Evolutionary conservation across 1,139 yeast genomes (phyloP).

Genomic region (Geotrichum siamense): DNA sequence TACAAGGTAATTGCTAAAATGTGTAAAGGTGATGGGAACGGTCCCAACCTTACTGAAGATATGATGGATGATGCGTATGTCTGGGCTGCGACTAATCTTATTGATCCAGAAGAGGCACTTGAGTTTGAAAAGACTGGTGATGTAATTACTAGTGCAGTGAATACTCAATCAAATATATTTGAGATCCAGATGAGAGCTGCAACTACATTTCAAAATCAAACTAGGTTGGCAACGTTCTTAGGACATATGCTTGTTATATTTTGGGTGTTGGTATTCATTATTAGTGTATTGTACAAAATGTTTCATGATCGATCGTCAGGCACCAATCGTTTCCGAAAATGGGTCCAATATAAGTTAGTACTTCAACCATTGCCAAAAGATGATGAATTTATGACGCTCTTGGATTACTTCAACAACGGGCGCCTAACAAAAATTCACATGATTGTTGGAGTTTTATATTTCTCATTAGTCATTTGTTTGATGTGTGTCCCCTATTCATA

Average conservation of each 20-base stretch:
- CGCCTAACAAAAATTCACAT: conserved; percentile 33
- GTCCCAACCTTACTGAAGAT: no score
- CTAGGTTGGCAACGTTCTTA: conserved; percentile 1
- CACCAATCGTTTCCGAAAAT: neutral
- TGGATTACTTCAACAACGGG: conserved; percentile 16
- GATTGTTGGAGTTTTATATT: conserved; percentile 27
- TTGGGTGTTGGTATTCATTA: conserved; percentile 7
- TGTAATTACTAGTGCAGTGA: neutral
- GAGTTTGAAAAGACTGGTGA: neutral
- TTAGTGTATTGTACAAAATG: conserved; percentile 1
- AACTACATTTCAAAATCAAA: conserved; percentile 3
- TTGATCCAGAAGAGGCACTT: neutral
- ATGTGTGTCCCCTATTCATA: conserved; percentile 20
- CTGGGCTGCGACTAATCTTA: no score
- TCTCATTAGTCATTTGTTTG: conserved; percentile 26
- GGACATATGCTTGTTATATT: conserved; percentile 8
- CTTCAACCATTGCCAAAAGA: conserved; percentile 6
- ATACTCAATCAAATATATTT: neutral
- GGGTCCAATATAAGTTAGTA: neutral
- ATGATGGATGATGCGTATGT: no score
- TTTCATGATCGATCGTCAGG: neutral
- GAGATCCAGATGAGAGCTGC: neutral
- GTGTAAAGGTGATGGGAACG: no score
- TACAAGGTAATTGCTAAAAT: no score
- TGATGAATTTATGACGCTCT: neutral